Evolutionary conservation across 495 filamentous ascomycete species (phyloP).

Genomic region (Penicillium crystallinum): DNA sequence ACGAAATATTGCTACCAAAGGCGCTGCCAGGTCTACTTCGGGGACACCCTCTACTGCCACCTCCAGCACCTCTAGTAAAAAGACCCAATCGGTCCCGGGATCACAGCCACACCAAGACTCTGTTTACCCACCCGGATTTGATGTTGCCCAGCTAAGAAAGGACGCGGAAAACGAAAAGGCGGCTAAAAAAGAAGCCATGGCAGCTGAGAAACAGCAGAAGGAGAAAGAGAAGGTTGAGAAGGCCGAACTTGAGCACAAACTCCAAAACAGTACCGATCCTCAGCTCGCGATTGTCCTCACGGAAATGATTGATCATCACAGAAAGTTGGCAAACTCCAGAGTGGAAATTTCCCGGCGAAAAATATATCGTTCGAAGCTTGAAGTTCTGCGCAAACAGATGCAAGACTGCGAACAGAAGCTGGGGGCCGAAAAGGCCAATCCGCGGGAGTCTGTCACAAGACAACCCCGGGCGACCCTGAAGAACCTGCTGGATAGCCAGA

Average conservation of each 20-base stretch:
- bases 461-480: conserved; percentile 7
- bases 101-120: neutral
- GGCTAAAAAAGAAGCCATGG: neutral
- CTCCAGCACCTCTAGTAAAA: too few relatives aligned
- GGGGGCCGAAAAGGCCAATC: neutral
- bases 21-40: neutral
- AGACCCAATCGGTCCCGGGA: neutral
- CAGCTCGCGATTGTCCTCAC: neutral
- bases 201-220: neutral
- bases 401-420: neutral
- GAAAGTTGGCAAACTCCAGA: neutral
- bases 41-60: neutral
- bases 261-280: neutral
- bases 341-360: neutral
- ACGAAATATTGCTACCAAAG: neutral
- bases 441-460: neutral
- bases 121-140: neutral
- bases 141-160: neutral
- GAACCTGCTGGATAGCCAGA: conserved; percentile 5
- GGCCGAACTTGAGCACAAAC: neutral
- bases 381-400: neutral
- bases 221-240: neutral
- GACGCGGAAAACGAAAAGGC: neutral
- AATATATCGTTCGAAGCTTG: neutral
- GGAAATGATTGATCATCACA: neutral